Base-by-base conservation (phyloP, 805 yeast species). In the Peterozyma xylosa region DNA sequence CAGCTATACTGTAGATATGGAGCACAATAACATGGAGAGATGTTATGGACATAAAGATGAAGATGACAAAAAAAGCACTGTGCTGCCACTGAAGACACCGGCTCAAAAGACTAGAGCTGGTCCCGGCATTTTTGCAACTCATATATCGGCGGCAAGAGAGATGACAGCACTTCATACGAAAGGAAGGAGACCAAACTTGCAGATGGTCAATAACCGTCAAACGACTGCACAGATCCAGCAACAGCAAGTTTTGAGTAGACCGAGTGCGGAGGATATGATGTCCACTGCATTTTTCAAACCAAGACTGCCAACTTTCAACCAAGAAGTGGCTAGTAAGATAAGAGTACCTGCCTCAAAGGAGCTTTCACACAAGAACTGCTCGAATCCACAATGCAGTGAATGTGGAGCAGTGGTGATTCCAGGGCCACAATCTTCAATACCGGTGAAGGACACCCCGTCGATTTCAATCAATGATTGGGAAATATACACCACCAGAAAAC, bases 401-500 rank as follows among this genome's bases (percentile, higher is more conserved):
- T 85, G 93, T 62, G 89, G 90, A 0, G 64, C 73, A 3, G 86
- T 83, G 33, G 82, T 84, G 9, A 82, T 83, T n/a, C 93, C 95
- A 1, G 72, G 87, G 1, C 95, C 93, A 2, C 70, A 68, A 21
- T 78, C 91, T 1, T 64, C 78, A 6, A 64, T 71, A 45, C 95
- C 93, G 0, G 52, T 80, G 11, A 67, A 66, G 35, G 87, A 84
- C 53, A 62, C 70, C 18, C 93, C 93, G 0, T 76, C 86, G n/a
- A 83, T 85, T 9, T 62, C 80, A 2, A 70, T 85, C 3, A 73
- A 74, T 42, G 77, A 80, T 43, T 91, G 97, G 97, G 76, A 78
- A 43, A 74, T 93, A 9, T 74, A 70, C 51, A 80, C 96, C 0
- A 65, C 70, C 30, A 79, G 88, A 58, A 75, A 76, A 41, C 95